A percentile compares a stretch with the other conserved stretches of the same genome.
Conservation (phyloP, 2,329 filamentous ascomycete species). For the Cladosporium colombiae region DNA sequence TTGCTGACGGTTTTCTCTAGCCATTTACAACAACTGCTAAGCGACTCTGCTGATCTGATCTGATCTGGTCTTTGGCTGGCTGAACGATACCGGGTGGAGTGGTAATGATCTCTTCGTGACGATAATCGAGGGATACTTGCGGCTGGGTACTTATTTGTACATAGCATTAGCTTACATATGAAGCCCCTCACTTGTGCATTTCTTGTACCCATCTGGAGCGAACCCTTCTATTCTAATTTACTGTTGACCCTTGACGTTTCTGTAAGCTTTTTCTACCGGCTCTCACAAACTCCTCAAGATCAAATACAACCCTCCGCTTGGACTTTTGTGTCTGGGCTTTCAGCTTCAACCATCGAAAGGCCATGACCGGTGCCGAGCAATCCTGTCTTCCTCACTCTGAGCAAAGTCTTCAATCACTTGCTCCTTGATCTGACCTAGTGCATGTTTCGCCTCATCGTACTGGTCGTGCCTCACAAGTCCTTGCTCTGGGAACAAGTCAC, state of each 20-base stretch:
- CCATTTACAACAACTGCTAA: slow-evolving; percentile 16
- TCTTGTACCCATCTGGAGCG: not conserved
- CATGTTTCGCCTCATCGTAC: slow-evolving; percentile 19
- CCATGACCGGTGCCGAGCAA: slow-evolving; percentile 21
- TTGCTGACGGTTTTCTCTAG: not conserved
- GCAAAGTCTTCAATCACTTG: slow-evolving; percentile 22
- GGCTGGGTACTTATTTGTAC: not conserved
- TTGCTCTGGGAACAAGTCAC: no score
- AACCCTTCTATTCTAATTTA: not conserved
- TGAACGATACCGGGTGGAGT: not conserved
- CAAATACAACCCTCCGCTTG: not conserved
- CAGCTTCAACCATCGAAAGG: slow-evolving; percentile 22
- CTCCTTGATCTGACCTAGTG: slow-evolving; percentile 20
- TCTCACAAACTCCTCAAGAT: no score
- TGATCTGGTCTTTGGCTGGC: not conserved
- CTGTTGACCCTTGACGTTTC: not conserved
- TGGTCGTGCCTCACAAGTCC: no score
- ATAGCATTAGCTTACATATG: not conserved
- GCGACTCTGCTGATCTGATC: not conserved
- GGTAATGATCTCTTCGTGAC: not conserved
- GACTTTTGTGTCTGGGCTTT: not conserved
- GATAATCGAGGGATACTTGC: slow-evolving; percentile 1
- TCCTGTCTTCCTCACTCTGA: slow-evolving; percentile 18
- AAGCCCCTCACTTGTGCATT: not conserved
- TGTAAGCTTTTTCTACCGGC: no score